phyloP scores from a whole-genome alignment of 768 basidiomycete genomes.

The Paxillus involutus region DNA sequence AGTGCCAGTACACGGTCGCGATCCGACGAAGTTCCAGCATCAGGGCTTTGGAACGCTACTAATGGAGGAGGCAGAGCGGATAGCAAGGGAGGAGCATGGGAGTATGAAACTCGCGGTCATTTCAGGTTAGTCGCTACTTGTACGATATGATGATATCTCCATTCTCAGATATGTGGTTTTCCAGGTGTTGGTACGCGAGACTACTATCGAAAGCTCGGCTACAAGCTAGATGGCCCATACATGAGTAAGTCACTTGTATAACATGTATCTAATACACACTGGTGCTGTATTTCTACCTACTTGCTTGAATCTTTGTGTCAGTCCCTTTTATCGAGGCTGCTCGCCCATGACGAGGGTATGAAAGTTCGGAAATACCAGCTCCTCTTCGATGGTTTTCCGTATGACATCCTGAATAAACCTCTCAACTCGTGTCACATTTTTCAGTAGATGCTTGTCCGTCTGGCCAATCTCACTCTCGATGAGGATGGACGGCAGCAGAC shows the following conservation, averaged over 20 bases:
- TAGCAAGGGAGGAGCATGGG: conserved; percentile 95
- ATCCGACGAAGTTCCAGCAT: conserved; percentile 98
- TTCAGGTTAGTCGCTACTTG: conserved; percentile 58
- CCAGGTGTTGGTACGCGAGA: conserved; percentile 93
- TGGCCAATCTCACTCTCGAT: conserved; percentile 98
- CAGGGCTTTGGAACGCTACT: conserved; percentile 94
- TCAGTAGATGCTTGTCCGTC: conserved; percentile 90
- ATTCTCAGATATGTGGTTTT: conserved; percentile 4
- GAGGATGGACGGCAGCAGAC: conserved; percentile 80
- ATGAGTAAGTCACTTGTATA: conserved; percentile 85
- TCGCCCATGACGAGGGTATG: conserved; percentile 71
- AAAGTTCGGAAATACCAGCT: conserved; percentile 95
- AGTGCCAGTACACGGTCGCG: conserved; percentile 93
- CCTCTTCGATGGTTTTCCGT: conserved; percentile 92
- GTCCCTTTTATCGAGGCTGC: conserved; percentile 11
- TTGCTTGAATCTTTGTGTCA: not conserved
- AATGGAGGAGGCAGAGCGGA: conserved; percentile 99
- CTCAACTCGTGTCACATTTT: conserved; percentile 95
- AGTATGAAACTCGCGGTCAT: conserved; percentile 97
- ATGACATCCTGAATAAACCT: conserved; percentile 95
- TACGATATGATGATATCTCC: not conserved
- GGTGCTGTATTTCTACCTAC: conserved; percentile 9
- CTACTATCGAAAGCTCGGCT: conserved; percentile 93
- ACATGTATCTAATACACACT: conserved; percentile 13
- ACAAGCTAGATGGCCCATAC: conserved; percentile 94